Base-by-base conservation (phyloP, 176 grass and related monocot genomes). In the sorghum (Sorghum bicolor) region DNA sequence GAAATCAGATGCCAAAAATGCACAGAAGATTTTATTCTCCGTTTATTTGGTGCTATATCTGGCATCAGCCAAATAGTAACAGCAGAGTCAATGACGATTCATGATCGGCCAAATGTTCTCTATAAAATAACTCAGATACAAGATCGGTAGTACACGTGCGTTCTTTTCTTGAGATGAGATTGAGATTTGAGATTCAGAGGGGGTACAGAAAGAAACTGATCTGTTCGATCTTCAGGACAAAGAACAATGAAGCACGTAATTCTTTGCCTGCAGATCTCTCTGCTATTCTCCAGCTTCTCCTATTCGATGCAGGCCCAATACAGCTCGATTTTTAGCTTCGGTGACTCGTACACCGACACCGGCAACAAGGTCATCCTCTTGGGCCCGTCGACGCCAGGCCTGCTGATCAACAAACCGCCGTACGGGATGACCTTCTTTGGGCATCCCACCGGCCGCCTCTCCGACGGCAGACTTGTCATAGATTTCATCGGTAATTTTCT, bases 281-380 rank as follows among this genome's bases (percentile, higher is more conserved):
- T 87, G 25, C n/a, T 83, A 8, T 72, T 82, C 8, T 60, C 67
- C 20, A 33, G n/a, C 60, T 12, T 80, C 9, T 50, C 75, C 37
- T 75, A 33, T 11, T 77, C 89, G 55, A 33, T 80, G 34, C 40
- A 75, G 34, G 24, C 40, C 25, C 50, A 84, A 3, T 86, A 94
- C 79, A 78, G 25, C 16, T 76, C 86, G 16, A 88, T 91, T 34
- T 94, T 94, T 25, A 91, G 80, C 85, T 94, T 91, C 50, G 88
- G 88, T 1, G 86, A 91, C 81, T 94, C 92, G 22, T 89, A 84
- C 86, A 80, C 89, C 4, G 89, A 91, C 76, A 87, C 89, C 7
- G 85, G 89, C 66, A 91, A 91, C 79, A 52, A 77, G 2, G 50
- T 80, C 45, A 79, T 91, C 53, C 39, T 90, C 78, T 75, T 70